Evolutionary conservation across 2,329 filamentous ascomycete genomes (phyloP).

Genomic region (Fusarium subtropicale): DNA sequence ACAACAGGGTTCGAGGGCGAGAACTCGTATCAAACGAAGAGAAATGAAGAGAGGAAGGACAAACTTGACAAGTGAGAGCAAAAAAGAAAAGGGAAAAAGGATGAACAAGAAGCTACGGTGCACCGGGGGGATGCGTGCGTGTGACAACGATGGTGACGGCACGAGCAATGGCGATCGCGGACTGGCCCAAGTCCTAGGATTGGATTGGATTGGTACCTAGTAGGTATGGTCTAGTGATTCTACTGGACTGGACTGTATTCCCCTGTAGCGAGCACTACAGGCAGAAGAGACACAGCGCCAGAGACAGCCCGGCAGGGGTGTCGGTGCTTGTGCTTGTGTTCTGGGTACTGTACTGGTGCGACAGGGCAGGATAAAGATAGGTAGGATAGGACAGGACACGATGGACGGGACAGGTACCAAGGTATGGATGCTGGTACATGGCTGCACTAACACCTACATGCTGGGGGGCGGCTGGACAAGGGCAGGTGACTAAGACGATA

Average conservation of each 20-base stretch:
- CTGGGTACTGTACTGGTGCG: constrained; percentile 23
- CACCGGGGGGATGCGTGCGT: constrained; percentile 28
- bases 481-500: constrained; percentile 48
- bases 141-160: constrained; percentile 42
- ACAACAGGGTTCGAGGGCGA: constrained; percentile 14
- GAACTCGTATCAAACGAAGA: constrained; percentile 17
- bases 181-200: constrained; percentile 7
- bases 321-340: constrained; percentile 4
- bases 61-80: constrained; percentile 22
- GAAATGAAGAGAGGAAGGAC: constrained; percentile 17
- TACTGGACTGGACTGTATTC: constrained; percentile 8
- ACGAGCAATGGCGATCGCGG: constrained; percentile 40
- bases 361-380: constrained; percentile 29
- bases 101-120: constrained; percentile 26
- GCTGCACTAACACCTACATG: constrained; percentile 16
- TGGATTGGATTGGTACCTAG: constrained; percentile 16
- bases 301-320: constrained; percentile 25
- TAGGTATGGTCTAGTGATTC: constrained; percentile 35
- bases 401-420: background rate
- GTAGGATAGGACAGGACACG: constrained; percentile 28
- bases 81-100: constrained; percentile 17
- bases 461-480: constrained; percentile 30
- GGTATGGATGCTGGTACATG: constrained; percentile 21
- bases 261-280: constrained; percentile 23
- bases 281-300: constrained; percentile 9